Base-by-base conservation (phyloP, 163 green algal genomes). In the Volvox carteri region DNA sequence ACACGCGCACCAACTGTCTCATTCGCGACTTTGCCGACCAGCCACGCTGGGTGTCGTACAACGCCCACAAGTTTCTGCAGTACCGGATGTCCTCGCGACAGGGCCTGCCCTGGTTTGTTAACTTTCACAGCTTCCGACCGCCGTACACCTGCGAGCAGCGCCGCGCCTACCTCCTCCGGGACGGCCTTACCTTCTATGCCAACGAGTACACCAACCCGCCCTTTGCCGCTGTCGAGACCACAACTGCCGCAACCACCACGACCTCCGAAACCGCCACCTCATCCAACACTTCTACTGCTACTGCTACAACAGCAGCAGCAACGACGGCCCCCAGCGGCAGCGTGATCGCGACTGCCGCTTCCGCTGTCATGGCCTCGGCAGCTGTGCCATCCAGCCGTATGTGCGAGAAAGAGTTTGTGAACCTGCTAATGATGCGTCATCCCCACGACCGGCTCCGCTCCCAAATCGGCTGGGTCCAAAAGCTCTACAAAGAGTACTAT, bases 361-460 rank as follows among this genome's bases (percentile, higher is more conserved):
- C 77, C 25, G 48, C 25, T 33, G 19, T 35, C 21, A 23, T n/a
- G 0, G 75, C 46, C n/a, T 46, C 46, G 18, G 48, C 76, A 35
- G 33, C 21, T 7, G 50, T 30, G 30, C 30, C 76, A 1, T 68
- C 44, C 44, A 72, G 65, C 81, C 3, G 6, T 23, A 88, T 92
- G 81, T 93, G 90, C 78, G 74, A 83, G 52, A 30, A 46, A 11
- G 60, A 93, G 44, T 91, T 93, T 86, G 83, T 91, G 4, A 91
- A 93, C 86, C 65, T 93, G 21, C 81, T 93, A 21, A 90, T 93
- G 85, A 83, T 91, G 52, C 86, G 90, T 35, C 50, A 93, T 54
- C 90, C 90, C 1, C n/a, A 81, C 48, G 68, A 86, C 42, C 65
- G 89, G 23, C 84, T 92, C 39, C 48, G 30, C 16, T 89, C 78